These are phyloP conservation scores for Celoporthe dispersa DNA, from an alignment of 2,329 filamentous ascomycete species.

Conservation along the genomic window DNA sequence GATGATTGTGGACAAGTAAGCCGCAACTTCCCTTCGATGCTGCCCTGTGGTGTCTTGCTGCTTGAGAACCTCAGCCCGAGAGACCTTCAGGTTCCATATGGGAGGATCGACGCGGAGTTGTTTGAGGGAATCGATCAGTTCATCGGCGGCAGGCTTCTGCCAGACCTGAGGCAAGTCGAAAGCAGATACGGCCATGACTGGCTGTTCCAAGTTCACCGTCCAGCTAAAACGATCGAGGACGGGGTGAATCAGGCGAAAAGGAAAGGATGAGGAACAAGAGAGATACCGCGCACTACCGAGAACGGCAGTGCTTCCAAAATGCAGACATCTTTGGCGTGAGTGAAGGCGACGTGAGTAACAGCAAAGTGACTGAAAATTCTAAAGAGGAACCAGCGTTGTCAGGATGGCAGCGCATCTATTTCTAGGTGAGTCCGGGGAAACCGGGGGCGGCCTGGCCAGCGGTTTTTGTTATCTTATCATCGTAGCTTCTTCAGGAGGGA, in stretches of 20 bases:
- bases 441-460: conserved; percentile 9
- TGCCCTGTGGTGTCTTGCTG: conserved; percentile 48
- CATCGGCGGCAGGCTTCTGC: conserved; percentile 69
- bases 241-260: not conserved
- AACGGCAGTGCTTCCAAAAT: conserved; percentile 17
- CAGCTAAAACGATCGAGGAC: not conserved
- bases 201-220: not conserved
- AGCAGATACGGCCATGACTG: conserved; percentile 40
- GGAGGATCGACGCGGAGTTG: conserved; percentile 69
- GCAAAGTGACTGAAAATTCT: not conserved
- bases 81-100: conserved; percentile 63
- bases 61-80: conserved; percentile 46
- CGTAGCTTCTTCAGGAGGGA: not conserved
- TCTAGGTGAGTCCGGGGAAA: conserved; percentile 1
- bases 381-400: not conserved
- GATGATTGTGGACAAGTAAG: conserved; percentile 73
- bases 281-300: conserved; percentile 16
- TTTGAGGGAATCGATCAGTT: conserved; percentile 68
- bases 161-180: conserved; percentile 82
- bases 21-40: conserved; percentile 57
- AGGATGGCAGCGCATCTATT: not conserved
- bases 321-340: conserved; percentile 19
- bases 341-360: not conserved
- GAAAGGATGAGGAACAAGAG: not conserved
- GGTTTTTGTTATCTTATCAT: conserved; percentile 14